phyloP scores from a whole-genome alignment of 2,329 filamentous ascomycete genomes.

The Pseudophaeomoniella oleicola region DNA sequence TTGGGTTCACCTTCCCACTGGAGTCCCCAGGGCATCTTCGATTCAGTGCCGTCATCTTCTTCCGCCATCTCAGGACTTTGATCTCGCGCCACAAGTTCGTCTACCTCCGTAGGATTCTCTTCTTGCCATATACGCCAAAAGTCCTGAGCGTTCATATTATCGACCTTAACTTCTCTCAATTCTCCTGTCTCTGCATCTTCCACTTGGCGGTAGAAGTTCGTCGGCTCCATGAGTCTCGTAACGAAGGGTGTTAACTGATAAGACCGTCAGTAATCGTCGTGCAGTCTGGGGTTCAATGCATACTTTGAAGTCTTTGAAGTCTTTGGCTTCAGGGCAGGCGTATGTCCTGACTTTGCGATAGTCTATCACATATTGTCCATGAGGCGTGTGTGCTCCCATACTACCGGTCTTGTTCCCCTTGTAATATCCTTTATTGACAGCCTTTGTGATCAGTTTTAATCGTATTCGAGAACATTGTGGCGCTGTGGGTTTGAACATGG shows the following conservation, averaged over 20 bases:
- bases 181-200: too few species aligned
- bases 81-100: background rate
- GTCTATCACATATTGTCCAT: conserved; percentile 72
- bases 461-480: conserved; percentile 56
- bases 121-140: background rate
- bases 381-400: conserved; percentile 72
- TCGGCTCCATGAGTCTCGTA: conserved; percentile 24
- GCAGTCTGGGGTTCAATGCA: conserved; percentile 2
- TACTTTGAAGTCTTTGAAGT: conserved; percentile 49
- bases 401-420: conserved; percentile 85
- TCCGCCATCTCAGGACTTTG: background rate
- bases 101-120: background rate
- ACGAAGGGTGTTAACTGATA: conserved; percentile 30
- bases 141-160: conserved; percentile 2
- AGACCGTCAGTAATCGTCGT: conserved; percentile 4
- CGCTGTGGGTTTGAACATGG: conserved; percentile 28
- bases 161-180: conserved; percentile 18
- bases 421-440: conserved; percentile 88
- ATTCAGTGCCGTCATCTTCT: background rate
- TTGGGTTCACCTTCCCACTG: too few species aligned
- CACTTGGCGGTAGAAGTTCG: conserved; percentile 3
- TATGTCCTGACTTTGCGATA: conserved; percentile 84
- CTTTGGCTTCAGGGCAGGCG: conserved; percentile 56
- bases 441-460: conserved; percentile 75
- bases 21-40: too few species aligned